A percentile compares a stretch with the other conserved stretches of the same genome.
Evolutionary conservation across 2,329 filamentous ascomycete genomes (phyloP).

Genomic region (Ophiostoma fasciatum): DNA sequence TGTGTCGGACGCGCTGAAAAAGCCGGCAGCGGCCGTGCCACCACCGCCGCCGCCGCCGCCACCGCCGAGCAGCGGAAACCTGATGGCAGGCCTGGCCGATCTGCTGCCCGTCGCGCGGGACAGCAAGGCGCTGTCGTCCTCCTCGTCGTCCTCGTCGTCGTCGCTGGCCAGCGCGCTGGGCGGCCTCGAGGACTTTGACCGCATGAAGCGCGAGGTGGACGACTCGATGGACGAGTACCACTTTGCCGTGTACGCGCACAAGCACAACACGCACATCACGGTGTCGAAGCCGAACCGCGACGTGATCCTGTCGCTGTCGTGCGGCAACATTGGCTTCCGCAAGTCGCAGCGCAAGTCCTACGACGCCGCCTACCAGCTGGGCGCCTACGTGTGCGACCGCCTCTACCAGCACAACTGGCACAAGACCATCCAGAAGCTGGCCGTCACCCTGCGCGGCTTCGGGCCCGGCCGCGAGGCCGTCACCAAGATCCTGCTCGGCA

Average conservation of each 20-base stretch:
- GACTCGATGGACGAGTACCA: conserved; percentile 47
- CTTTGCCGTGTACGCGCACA: conserved; percentile 72
- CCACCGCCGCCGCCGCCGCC: not conserved
- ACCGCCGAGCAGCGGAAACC: conserved; percentile 4
- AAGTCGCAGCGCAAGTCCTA: conserved; percentile 70
- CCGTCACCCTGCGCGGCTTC: conserved; percentile 74
- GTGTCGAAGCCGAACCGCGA: conserved; percentile 69
- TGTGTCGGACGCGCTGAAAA: too few species aligned
- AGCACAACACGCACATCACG: conserved; percentile 93
- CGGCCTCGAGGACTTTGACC: conserved; percentile 7
- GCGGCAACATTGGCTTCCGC: conserved; percentile 82
- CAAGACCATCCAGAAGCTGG: conserved; percentile 58
- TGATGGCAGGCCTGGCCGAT: conserved; percentile 12
- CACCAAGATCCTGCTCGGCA: conserved; percentile 75
- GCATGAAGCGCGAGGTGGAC: conserved; percentile 16
- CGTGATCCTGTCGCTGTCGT: conserved; percentile 63
- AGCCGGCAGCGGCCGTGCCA: not conserved
- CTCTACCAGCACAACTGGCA: conserved; percentile 72
- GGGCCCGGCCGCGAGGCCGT: conserved; percentile 78
- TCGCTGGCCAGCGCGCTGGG: not conserved
- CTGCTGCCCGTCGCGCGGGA: conserved; percentile 6
- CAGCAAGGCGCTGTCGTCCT: not conserved
- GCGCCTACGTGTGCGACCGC: conserved; percentile 66
- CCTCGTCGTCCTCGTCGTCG: not conserved
- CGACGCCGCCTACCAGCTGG: conserved; percentile 84